Conservation (phyloP, 2,329 filamentous ascomycete species). For the Alternaria sp. region DNA sequence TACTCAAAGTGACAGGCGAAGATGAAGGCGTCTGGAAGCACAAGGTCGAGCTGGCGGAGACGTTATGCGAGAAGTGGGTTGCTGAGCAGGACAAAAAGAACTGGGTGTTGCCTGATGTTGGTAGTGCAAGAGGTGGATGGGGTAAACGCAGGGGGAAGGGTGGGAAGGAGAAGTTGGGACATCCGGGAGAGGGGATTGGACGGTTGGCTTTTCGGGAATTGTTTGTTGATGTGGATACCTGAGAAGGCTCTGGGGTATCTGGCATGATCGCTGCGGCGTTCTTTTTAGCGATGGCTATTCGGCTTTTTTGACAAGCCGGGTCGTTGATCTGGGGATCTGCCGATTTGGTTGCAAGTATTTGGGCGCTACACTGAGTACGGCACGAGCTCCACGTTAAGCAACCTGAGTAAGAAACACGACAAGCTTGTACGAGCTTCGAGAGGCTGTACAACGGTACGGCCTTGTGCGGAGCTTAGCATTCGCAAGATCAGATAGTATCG, state of each 20-base stretch:
- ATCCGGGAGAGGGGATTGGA: constrained; percentile 19
- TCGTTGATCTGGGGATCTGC: background rate
- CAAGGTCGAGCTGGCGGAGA: constrained; percentile 17
- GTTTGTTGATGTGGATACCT: background rate
- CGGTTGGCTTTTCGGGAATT: background rate
- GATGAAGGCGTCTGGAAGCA: constrained; percentile 14
- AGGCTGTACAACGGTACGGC: background rate
- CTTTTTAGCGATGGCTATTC: no score
- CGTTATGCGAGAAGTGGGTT: constrained; percentile 21
- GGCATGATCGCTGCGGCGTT: background rate
- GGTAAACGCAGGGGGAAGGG: background rate
- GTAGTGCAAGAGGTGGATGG: constrained; percentile 8
- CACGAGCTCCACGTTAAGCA: background rate
- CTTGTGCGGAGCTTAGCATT: background rate
- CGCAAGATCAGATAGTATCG: background rate
- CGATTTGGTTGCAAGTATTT: background rate
- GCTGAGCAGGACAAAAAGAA: constrained; percentile 27
- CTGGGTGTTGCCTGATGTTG: constrained; percentile 32
- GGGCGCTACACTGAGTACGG: background rate
- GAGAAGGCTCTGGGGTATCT: background rate
- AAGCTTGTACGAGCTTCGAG: no score
- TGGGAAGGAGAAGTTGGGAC: background rate
- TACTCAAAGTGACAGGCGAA: constrained; percentile 26
- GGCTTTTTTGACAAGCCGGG: background rate
- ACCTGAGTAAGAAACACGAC: background rate